Conservation (phyloP, 129 eudicot genomes). For the Apium graveolens region DNA sequence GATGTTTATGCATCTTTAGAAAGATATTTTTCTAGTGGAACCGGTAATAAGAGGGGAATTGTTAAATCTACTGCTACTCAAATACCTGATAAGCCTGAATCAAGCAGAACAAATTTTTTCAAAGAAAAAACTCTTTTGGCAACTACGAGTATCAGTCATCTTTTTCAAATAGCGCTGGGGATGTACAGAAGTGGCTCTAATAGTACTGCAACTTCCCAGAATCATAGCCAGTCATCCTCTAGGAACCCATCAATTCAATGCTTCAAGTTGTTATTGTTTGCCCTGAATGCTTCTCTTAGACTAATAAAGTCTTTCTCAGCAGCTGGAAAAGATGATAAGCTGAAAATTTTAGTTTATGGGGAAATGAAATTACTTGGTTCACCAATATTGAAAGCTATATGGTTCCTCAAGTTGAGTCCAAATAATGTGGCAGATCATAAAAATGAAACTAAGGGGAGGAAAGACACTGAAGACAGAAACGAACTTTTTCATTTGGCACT, state of each 20-base stretch:
- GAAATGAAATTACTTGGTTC: slow-evolving; percentile 62
- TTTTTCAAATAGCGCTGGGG: slow-evolving; percentile 41
- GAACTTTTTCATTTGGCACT: slow-evolving; percentile 43
- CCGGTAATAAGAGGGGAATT: slow-evolving; percentile 29
- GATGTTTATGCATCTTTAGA: slow-evolving; percentile 39
- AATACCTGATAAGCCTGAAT: slow-evolving; percentile 28
- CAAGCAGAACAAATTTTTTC: slow-evolving; percentile 17
- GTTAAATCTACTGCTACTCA: slow-evolving; percentile 38
- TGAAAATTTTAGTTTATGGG: slow-evolving; percentile 55
- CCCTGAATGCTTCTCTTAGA: slow-evolving; percentile 34
- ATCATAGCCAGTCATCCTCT: slow-evolving; percentile 29
- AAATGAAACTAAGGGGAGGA: slow-evolving; percentile 40
- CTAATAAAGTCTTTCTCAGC: slow-evolving; percentile 39
- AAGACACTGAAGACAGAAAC: slow-evolving; percentile 46
- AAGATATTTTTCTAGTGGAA: slow-evolving; percentile 27
- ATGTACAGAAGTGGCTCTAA: slow-evolving; percentile 24
- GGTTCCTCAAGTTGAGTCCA: slow-evolving; percentile 33
- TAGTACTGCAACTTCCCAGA: slow-evolving; percentile 30
- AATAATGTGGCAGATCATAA: slow-evolving; percentile 27
- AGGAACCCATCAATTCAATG: slow-evolving; percentile 16
- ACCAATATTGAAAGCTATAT: slow-evolving; percentile 41
- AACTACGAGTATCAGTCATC: slow-evolving; percentile 42
- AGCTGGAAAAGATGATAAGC: slow-evolving; percentile 45
- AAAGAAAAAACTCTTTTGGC: slow-evolving; percentile 53
- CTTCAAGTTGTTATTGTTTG: slow-evolving; percentile 32